These are phyloP conservation scores for Tripidium arundinaceum DNA, from an alignment of 202 grass and related monocot species.

Conservation along the genomic window DNA sequence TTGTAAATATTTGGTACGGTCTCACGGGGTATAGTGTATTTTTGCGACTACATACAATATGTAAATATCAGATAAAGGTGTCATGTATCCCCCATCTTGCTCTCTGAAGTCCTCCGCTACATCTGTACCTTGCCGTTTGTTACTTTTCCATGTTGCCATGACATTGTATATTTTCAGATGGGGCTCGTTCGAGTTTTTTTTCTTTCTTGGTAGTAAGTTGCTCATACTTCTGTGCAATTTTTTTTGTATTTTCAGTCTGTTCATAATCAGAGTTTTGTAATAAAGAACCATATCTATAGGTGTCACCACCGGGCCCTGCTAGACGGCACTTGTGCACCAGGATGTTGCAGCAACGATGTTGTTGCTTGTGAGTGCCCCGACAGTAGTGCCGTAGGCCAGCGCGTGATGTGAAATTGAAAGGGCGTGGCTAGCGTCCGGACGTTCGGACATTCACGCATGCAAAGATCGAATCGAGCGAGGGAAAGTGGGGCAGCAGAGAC, in stretches of 20 bases:
- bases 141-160: not conserved
- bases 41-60: not conserved
- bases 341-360: no score
- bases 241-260: not conserved
- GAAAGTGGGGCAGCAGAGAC: no score
- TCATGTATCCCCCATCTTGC: not conserved
- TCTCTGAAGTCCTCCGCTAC: not conserved
- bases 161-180: not conserved
- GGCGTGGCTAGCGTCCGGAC: no score
- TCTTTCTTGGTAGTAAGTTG: not conserved
- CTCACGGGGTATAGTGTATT: not conserved
- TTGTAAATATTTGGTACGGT: constrained; percentile 26
- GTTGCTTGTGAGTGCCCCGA: no score
- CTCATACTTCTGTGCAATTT: not conserved
- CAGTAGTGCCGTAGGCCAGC: no score
- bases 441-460: no score
- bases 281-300: no score
- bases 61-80: not conserved
- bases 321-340: no score
- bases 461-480: no score
- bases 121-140: not conserved
- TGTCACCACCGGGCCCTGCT: no score
- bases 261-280: not conserved
- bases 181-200: not conserved
- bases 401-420: no score